Percentiles rank a stretch among this genome's conserved stretches.
phyloP scores from a whole-genome alignment of 495 filamentous ascomycete genomes.

The Xanthoparmelia taractica region DNA sequence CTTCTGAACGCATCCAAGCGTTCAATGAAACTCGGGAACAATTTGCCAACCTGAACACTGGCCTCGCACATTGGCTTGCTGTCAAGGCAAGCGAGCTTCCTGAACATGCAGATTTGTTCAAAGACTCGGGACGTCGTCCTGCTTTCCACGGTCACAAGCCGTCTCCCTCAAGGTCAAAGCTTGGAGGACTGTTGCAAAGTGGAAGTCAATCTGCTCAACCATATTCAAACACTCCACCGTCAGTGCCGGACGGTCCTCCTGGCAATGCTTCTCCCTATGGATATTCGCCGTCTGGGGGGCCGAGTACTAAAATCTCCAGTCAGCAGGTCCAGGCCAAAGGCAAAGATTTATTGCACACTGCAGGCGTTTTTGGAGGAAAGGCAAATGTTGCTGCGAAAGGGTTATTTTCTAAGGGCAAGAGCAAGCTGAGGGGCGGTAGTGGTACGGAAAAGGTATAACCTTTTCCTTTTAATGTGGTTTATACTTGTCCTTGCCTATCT shows the following conservation, averaged over 20 bases:
- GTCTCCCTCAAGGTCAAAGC: conserved; percentile 39
- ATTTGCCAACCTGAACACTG: conserved; percentile 63
- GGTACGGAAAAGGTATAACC: conserved; percentile 67
- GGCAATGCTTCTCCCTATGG: conserved; percentile 26
- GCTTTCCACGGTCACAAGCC: conserved; percentile 27
- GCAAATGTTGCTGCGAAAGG: conserved; percentile 75
- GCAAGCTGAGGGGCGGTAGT: conserved; percentile 60
- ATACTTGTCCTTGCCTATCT: conserved; percentile 10
- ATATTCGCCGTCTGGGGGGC: conserved; percentile 24
- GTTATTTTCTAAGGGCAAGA: conserved; percentile 77
- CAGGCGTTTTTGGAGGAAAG: conserved; percentile 62
- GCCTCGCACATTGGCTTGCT: conserved; percentile 65
- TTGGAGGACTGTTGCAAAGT: conserved; percentile 34
- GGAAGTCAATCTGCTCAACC: conserved; percentile 33
- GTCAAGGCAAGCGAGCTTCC: conserved; percentile 43
- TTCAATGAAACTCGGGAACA: conserved; percentile 63
- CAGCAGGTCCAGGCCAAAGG: conserved; percentile 62
- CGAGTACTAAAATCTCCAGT: conserved; percentile 29
- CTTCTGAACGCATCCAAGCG: conserved; percentile 56
- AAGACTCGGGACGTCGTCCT: conserved; percentile 31
- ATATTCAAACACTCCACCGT: conserved; percentile 35
- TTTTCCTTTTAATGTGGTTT: conserved; percentile 32
- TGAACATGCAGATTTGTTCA: conserved; percentile 42
- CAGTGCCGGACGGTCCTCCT: conserved; percentile 32
- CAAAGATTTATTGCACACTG: conserved; percentile 77